Base-by-base conservation (phyloP, 1,139 yeast species). In the Saccharomyces hybrid region DNA sequence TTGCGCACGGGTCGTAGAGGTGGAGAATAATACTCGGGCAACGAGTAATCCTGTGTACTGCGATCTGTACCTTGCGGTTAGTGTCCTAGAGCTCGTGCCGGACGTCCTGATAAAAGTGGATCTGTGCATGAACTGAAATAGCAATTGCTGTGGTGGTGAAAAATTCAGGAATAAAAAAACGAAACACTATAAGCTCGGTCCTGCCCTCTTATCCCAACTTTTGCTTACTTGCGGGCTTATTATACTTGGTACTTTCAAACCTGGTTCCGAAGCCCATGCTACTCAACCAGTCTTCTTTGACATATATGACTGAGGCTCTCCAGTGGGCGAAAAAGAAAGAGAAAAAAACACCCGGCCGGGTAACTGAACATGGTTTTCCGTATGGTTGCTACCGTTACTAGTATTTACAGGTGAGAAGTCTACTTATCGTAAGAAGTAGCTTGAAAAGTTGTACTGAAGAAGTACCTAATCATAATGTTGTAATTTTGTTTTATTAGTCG, bases 241-340 rank as follows among this genome's bases (percentile, higher is more conserved):
- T 9, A 9, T 9, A 38, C 13, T 9, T 19, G 7, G 13, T 16
- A 5, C 44, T 11, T 38, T 23, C 26, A 16, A 11, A 16, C 44
- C 13, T 9, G 11, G 25, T 19, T 38, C 25, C 25, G 26, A 19
- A 38, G 25, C n/a, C 23, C 6, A 16, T 16, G 44, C 7, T 38
- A 9, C 44, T 38, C 44, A 38, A 38, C 44, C 16, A 38, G 44
- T 38, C 7, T 16, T 19, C 25, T 38, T 38, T 9, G 13, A 23
- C 44, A 38, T 38, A 38, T 32, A 38, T 38, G 44, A 16, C 44
- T 38, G 44, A 16, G 25, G 19, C 44, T 38, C 19, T 38, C 44
- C 44, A 38, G n/a, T 38, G 44, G 44, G 44, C 44, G 44, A 38
- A 38, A 38, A 38, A 38, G 44, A 38, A 9, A 38, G 38, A 38